A percentile compares a stretch with the other conserved stretches of the same genome.
Conservation (phyloP, 2,329 filamentous ascomycete species). For the Colletotrichum chrysophilum region DNA sequence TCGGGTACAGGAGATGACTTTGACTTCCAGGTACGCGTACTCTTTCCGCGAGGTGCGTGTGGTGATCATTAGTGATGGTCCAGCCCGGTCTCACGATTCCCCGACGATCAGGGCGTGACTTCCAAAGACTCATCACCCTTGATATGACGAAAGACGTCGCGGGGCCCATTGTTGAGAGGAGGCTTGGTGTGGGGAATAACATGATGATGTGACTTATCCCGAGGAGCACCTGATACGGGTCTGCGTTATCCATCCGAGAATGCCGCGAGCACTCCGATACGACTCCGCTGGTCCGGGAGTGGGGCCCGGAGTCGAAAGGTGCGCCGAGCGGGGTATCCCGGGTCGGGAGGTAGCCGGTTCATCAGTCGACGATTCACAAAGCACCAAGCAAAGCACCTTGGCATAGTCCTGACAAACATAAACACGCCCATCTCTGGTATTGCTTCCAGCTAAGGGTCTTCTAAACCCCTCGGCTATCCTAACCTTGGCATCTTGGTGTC, state of each 20-base stretch:
- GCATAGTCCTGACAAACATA: accelerated
- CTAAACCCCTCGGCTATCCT: neutral
- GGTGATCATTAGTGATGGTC: neutral
- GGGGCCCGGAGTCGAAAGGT: neutral
- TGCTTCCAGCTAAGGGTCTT: neutral
- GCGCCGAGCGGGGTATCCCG: neutral
- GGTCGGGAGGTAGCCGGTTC: neutral
- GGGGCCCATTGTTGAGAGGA: neutral
- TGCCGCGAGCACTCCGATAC: neutral
- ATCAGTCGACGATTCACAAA: neutral
- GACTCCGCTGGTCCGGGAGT: neutral
- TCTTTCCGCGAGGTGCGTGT: neutral
- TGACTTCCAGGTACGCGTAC: neutral
- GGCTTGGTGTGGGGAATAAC: neutral
- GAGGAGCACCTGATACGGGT: neutral
- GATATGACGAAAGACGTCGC: neutral
- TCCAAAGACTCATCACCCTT: neutral
- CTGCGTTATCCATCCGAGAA: neutral
- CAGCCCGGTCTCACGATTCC: neutral
- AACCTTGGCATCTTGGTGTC: neutral
- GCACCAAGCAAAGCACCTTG: accelerated
- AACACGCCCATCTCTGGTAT: neutral
- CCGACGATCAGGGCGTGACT: neutral
- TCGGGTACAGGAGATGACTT: neutral
- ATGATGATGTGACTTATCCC: neutral